Conservation (phyloP, 176 grass and related monocot species). For the bread wheat (Triticum aestivum) region IWGSC_CS_RefSeq_v2.1 NC_057802.1:434685134-434685633, state of each 20-base stretch:
- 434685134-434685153: neutral
- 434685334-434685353: neutral
- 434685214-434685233: neutral
- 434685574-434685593: slow-evolving; percentile 16
- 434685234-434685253: neutral
- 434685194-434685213: neutral
- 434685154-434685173: neutral
- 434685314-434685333: neutral
- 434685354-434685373: neutral
- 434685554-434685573: slow-evolving; percentile 21
- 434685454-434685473: neutral
- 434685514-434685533: neutral
- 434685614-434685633: slow-evolving; percentile 22
- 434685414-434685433: neutral
- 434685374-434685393: neutral
- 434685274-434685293: neutral
- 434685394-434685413: neutral
- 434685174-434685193: neutral
- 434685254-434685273: neutral
- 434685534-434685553: slow-evolving; percentile 26
- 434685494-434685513: slow-evolving; percentile 4
- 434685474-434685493: neutral
- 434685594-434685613: neutral
- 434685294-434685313: neutral
- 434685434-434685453: neutral